Conservation (phyloP, 2,329 filamentous ascomycete genomes). For the Didymella exigua region DNA sequence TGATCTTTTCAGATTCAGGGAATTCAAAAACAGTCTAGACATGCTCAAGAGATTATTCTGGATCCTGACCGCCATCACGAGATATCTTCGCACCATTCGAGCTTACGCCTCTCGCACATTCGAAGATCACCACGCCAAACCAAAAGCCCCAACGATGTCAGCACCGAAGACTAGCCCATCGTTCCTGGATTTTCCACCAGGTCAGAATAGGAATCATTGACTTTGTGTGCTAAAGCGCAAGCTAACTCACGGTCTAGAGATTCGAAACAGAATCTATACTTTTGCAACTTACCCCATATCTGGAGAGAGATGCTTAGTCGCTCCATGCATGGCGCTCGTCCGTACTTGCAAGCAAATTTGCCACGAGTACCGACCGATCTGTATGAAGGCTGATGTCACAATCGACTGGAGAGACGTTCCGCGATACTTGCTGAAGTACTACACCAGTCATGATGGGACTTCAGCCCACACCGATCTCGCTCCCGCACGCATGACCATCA, state of each 20-base stretch:
- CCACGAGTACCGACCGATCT: slow-evolving; percentile 5
- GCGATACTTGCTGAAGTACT: background rate
- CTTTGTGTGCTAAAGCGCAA: too few species aligned
- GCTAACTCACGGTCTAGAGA: background rate
- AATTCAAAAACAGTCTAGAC: background rate
- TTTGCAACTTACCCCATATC: background rate
- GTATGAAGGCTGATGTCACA: background rate
- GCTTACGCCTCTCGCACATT: background rate
- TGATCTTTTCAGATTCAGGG: background rate
- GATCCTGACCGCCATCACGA: background rate
- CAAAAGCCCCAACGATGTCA: background rate
- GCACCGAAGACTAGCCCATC: too few species aligned
- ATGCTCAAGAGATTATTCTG: background rate
- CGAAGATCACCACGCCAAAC: background rate
- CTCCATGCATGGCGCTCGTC: background rate
- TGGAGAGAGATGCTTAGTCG: background rate
- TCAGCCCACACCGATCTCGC: background rate
- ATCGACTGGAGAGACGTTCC: slow-evolving; percentile 8
- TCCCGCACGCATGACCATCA: slow-evolving; percentile 2
- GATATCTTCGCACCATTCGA: background rate
- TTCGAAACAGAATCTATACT: slow-evolving; percentile 7
- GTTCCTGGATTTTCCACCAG: slow-evolving; percentile 1
- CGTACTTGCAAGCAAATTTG: background rate
- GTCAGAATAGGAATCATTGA: background rate
- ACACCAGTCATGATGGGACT: background rate